Base-by-base conservation (phyloP, 768 basidiomycete genomes). In the Calocybe indica region DNA sequence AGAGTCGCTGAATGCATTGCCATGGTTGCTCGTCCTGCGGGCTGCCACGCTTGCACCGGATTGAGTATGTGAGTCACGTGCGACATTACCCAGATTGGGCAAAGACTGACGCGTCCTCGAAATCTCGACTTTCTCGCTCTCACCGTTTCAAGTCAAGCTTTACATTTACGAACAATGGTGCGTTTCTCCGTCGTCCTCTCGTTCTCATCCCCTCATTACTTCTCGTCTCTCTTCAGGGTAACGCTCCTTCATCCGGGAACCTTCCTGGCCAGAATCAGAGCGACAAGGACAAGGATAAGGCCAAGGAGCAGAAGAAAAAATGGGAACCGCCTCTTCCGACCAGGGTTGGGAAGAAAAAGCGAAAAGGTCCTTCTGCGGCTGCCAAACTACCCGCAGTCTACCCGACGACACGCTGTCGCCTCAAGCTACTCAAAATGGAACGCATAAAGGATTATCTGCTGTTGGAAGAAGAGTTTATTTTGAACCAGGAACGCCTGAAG, bases 321-420 rank as follows among this genome's bases (percentile, higher is more conserved):
- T 98, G 94, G 93, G 95, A 98, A 65, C 93, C 95, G 6, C 95
- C 95, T 58, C 80, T 96, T 49, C 94, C 95, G 10, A 96, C 95
- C 40, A 88, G 92, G 50, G 91, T 97, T 33, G 94, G 94, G 41
- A 96, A 94, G 80, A 94, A 92, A 81, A 98, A 93, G 74, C 80
- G 82, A 75, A 80, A 85, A 51, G 94, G 95, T n/a, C 94, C 95
- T 5, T 84, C 91, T 48, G 75, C 92, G 1, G 82, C 92, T 2
- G 86, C 87, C 35, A 95, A 94, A 63, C 82, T 99, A 3, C 95
- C 95, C 13, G 75, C 92, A 8, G 88, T 99, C 6, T 92, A 76
- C 64, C 96, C 96, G 7, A 95, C 90, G 28, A 96, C 93, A 13
- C 85, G 96, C 47, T 99, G 95, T 72, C 86, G 90, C 50, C 80